Conservation (phyloP, 2,329 filamentous ascomycete species). For the Mariannaea elegans region DNA sequence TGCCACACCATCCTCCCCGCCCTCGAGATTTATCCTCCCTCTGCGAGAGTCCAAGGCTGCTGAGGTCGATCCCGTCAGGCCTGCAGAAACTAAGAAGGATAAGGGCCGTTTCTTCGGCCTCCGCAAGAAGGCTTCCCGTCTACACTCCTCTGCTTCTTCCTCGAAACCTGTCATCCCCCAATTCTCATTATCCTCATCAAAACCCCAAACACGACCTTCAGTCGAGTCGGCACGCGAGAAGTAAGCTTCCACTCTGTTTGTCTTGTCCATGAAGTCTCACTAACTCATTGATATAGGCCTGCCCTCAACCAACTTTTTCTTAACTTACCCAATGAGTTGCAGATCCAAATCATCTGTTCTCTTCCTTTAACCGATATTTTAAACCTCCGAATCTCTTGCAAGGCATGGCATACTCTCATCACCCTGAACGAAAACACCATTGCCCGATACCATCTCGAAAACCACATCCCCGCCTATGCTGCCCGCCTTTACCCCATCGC, state of each 20-base stretch:
- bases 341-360: constrained; percentile 68
- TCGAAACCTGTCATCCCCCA: constrained; percentile 11
- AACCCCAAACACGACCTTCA: constrained; percentile 31
- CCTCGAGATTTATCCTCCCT: constrained; percentile 60
- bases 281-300: constrained; percentile 41
- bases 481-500: constrained; percentile 65
- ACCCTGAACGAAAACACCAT: constrained; percentile 69
- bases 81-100: constrained; percentile 50
- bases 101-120: constrained; percentile 54
- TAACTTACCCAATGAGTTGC: constrained; percentile 67
- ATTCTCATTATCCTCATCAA: constrained; percentile 1
- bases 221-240: constrained; percentile 45
- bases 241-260: constrained; percentile 31
- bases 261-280: constrained; percentile 30
- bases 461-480: constrained; percentile 69
- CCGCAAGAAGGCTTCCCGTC: constrained; percentile 50
- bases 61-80: constrained; percentile 44
- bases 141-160: constrained; percentile 31
- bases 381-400: constrained; percentile 66
- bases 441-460: constrained; percentile 67
- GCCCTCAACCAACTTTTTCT: constrained; percentile 67
- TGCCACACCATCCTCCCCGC: constrained; percentile 37
- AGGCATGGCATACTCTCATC: constrained; percentile 67
- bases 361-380: constrained; percentile 69
- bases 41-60: constrained; percentile 51